These are phyloP conservation scores for Wickerhamiella spandovensis DNA, from an alignment of 805 yeast genomes.

Conservation along the genomic window DNA sequence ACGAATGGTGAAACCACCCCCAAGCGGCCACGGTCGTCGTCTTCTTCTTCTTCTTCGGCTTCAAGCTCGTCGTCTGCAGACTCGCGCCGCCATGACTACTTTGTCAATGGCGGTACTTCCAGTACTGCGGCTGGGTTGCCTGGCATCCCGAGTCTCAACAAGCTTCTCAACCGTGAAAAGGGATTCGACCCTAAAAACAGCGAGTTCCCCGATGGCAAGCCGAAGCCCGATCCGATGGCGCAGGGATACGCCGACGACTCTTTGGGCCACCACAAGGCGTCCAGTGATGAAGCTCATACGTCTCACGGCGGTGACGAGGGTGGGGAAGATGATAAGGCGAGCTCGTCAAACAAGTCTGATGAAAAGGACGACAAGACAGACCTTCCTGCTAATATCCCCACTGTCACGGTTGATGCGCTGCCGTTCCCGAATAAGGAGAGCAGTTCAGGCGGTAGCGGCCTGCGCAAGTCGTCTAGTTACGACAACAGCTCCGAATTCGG, in stretches of 20 bases:
- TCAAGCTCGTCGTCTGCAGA: not conserved
- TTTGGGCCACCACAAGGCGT: not conserved
- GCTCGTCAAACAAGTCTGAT: not conserved
- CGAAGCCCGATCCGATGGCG: not conserved
- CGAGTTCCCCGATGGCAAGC: conserved; percentile 2
- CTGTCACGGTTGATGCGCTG: not conserved
- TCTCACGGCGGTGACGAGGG: not conserved
- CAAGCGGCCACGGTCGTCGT: not conserved
- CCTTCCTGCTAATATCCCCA: not conserved
- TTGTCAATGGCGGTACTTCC: not conserved
- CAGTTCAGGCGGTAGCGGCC: not conserved
- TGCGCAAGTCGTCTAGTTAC: not conserved
- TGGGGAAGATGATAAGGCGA: not conserved
- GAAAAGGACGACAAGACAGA: not conserved
- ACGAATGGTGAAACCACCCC: not conserved
- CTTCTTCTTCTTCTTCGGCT: not conserved
- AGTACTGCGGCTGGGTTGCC: conserved; percentile 8
- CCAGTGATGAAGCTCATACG: not conserved
- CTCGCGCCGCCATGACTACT: not conserved
- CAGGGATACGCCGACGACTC: not conserved
- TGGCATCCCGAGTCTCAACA: conserved; percentile 6
- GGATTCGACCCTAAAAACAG: conserved; percentile 4
- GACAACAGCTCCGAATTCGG: conserved; percentile 2
- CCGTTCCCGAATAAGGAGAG: not conserved
- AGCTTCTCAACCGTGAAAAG: not conserved